Evolutionary conservation across 306 rosid genomes (phyloP), one percentile per base, ranked within the genome.

Genomic region (Vigna radiata): DNA sequence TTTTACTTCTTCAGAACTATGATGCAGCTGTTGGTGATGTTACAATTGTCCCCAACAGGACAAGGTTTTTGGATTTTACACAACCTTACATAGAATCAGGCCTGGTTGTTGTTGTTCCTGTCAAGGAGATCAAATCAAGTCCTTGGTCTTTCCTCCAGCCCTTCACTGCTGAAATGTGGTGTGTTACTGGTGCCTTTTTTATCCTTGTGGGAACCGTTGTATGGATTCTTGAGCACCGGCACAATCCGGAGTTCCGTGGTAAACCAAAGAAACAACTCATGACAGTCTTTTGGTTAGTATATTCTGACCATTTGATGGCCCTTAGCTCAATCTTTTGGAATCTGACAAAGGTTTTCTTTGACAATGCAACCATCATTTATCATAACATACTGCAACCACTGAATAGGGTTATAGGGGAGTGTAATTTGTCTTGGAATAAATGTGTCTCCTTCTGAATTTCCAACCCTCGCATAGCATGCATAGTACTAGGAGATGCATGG

Each of bases 121-220:
- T 90, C 58, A 89, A 82, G 79, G 77, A 87, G 84, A 3, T 15
- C 52, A 92, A 90, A 86, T 85, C 98, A 60, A 85, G 87, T 56
- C 92, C 98, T 49, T 92, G 98, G 98, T 83, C 98, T 80, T 95
- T 95, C 85, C 96, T 95, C 75, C 83, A 89, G 84, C 98, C 98
- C 59, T 95, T 92, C 79, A 89, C 95, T 21, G 25, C 85, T 64
- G 81, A 85, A 78, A 95, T 95, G 98, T 95, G 98, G 98, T 67
- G 80, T 18, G 97, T 92, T 78, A 88, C 96, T 2, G 91, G 86
- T 33, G 86, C 83, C 63, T 89, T 87, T 82, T 95, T 95, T 68
- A 88, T 95, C 75, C 83, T 91, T 9, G 96, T 95, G 78, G 99
- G 99, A 81, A 86, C 84, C 1, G 96, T 92, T 46, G 94, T 95